These are phyloP conservation scores for Blastobotrys raffinosifermentans DNA, from an alignment of 1,139 yeast species.

Conservation along the genomic window DNA sequence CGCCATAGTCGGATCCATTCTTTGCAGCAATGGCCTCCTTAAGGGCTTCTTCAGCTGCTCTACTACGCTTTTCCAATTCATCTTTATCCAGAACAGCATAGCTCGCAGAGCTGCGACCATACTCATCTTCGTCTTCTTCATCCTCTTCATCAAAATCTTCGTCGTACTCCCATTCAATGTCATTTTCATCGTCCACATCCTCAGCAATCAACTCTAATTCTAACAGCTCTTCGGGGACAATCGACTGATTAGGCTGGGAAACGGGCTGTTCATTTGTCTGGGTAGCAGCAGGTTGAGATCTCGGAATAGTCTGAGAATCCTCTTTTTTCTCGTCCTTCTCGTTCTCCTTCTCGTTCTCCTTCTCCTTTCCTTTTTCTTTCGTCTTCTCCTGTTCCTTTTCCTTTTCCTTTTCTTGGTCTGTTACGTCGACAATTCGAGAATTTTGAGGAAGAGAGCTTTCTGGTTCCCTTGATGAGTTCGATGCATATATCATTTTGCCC, in stretches of 20 bases:
- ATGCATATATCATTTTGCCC: no score
- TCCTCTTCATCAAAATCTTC: conserved; percentile 36
- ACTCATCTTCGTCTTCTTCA: conserved; percentile 35
- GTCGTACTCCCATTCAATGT: conserved; percentile 38
- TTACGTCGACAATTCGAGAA: not conserved
- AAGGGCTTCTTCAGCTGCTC: conserved; percentile 8
- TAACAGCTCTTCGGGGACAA: conserved; percentile 47
- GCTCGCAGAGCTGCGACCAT: conserved; percentile 32
- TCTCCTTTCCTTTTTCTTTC: conserved; percentile 13
- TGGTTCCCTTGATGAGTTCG: not conserved
- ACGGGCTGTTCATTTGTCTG: no score
- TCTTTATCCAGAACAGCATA: conserved; percentile 4
- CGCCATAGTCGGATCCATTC: conserved; percentile 6
- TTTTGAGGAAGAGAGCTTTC: not conserved
- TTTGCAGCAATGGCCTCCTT: conserved; percentile 3
- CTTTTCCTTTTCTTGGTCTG: conserved; percentile 5
- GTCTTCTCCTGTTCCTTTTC: conserved; percentile 9
- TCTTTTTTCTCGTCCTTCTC: no score
- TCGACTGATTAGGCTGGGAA: no score
- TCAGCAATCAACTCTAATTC: conserved; percentile 49
- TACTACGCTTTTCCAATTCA: conserved; percentile 7
- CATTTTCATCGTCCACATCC: conserved; percentile 35
- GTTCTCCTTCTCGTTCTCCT: conserved; percentile 12
- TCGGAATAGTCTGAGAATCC: no score
- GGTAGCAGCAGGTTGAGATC: no score